Conservation (phyloP, 805 yeast genomes). For the Pichia heedii region DNA sequence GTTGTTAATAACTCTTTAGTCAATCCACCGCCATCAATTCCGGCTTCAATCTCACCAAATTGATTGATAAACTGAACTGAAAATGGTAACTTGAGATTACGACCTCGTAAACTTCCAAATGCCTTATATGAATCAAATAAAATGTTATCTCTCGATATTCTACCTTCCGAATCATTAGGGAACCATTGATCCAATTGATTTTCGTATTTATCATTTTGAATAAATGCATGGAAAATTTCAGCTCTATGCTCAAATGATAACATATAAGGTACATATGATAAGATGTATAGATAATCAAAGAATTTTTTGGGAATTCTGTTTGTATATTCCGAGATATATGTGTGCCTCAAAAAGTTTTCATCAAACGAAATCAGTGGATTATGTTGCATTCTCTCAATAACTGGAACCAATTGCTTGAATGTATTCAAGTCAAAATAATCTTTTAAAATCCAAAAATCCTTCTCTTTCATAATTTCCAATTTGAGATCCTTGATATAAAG, state of each 20-base stretch:
- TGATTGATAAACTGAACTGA: constrained; percentile 62
- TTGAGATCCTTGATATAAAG: constrained; percentile 60
- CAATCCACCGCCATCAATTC: constrained; percentile 95
- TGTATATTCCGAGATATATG: no score
- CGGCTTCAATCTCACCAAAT: constrained; percentile 68
- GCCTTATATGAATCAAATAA: constrained; percentile 65
- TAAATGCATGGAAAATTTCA: constrained; percentile 54
- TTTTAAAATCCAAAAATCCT: constrained; percentile 45
- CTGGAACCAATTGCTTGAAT: no score
- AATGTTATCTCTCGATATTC: constrained; percentile 60
- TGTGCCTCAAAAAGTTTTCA: no score
- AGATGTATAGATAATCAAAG: constrained; percentile 38
- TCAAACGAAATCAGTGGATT: no score
- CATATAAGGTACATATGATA: constrained; percentile 67
- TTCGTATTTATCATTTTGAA: constrained; percentile 40
- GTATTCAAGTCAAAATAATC: neutral
- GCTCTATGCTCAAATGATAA: constrained; percentile 71
- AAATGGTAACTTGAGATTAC: constrained; percentile 47
- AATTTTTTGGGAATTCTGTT: constrained; percentile 12
- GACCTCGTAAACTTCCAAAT: constrained; percentile 42
- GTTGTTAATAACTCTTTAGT: constrained; percentile 84
- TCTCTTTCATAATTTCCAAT: constrained; percentile 36
- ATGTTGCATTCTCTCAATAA: no score
- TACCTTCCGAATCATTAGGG: constrained; percentile 32
- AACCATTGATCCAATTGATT: constrained; percentile 16